Conservation (phyloP, 108 stramenopile species). For the Fragilariopsis cylindrus region DNA sequence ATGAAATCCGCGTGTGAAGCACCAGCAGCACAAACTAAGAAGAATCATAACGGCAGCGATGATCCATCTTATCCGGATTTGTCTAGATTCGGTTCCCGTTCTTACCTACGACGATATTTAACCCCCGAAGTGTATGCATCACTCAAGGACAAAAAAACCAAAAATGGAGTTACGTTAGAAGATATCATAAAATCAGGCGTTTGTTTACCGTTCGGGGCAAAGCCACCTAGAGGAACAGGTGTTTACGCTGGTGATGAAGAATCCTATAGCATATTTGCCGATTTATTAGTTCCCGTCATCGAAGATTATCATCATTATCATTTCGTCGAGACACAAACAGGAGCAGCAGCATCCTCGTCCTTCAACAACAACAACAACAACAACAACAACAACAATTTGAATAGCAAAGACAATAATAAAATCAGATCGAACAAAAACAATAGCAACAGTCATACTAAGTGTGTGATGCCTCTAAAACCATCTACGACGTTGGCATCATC, state of each 20-base stretch:
- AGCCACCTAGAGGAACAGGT: constrained; percentile 84
- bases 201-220: constrained; percentile 66
- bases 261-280: constrained; percentile 77
- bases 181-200: constrained; percentile 69
- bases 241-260: constrained; percentile 87
- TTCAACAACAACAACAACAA: background rate
- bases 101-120: constrained; percentile 70
- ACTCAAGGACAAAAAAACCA: constrained; percentile 53
- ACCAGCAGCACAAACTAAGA: too few relatives aligned
- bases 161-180: constrained; percentile 64
- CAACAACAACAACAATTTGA: background rate
- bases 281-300: constrained; percentile 75
- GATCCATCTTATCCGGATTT: constrained; percentile 49
- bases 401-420: too few relatives aligned
- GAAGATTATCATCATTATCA: constrained; percentile 64
- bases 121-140: constrained; percentile 60
- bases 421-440: too few relatives aligned
- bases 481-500: too few relatives aligned
- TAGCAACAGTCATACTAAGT: background rate
- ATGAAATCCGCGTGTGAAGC: too few relatives aligned
- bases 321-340: constrained; percentile 17
- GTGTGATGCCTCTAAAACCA: background rate
- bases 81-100: constrained; percentile 42
- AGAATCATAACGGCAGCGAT: too few relatives aligned
- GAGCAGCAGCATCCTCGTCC: background rate